Evolutionary conservation across 1,139 yeast genomes (phyloP).

Genomic region (Pichia norvegensis): DNA sequence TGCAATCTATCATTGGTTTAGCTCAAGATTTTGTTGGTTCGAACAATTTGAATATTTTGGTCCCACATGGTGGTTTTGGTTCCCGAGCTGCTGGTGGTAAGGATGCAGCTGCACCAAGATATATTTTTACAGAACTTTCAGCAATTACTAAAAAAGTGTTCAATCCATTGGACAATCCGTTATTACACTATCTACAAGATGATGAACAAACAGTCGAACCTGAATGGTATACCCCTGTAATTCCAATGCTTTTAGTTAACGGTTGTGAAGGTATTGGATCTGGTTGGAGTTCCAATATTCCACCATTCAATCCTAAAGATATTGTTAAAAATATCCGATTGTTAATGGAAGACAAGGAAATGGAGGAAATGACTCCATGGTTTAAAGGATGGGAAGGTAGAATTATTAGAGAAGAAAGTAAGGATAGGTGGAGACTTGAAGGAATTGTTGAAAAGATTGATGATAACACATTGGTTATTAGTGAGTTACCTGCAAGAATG

Average conservation of each 20-base stretch:
- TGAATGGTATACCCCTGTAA: constrained; percentile 85
- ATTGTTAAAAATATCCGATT: constrained; percentile 65
- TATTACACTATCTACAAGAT: constrained; percentile 76
- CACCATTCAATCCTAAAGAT: constrained; percentile 82
- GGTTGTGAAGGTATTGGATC: constrained; percentile 99
- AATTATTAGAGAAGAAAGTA: constrained; percentile 48
- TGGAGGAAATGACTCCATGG: constrained; percentile 84
- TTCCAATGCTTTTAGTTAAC: constrained; percentile 89
- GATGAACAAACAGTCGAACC: constrained; percentile 96
- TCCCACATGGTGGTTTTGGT: constrained; percentile 96
- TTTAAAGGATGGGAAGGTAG: constrained; percentile 92
- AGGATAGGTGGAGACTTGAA: constrained; percentile 62
- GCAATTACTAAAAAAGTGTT: constrained; percentile 71
- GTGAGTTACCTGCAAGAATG: constrained; percentile 86
- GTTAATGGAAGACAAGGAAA: constrained; percentile 66
- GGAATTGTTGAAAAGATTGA: constrained; percentile 82
- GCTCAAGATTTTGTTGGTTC: constrained; percentile 96
- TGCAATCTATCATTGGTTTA: constrained; percentile 83
- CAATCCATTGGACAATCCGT: constrained; percentile 71
- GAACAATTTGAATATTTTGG: constrained; percentile 74
- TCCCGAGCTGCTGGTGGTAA: constrained; percentile 97
- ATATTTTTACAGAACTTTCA: constrained; percentile 81
- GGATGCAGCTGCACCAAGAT: constrained; percentile 98
- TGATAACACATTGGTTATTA: constrained; percentile 73
- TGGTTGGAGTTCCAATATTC: constrained; percentile 96